Evolutionary conservation across 306 rosid species (phyloP).

Genomic region (Glycine soja): DNA sequence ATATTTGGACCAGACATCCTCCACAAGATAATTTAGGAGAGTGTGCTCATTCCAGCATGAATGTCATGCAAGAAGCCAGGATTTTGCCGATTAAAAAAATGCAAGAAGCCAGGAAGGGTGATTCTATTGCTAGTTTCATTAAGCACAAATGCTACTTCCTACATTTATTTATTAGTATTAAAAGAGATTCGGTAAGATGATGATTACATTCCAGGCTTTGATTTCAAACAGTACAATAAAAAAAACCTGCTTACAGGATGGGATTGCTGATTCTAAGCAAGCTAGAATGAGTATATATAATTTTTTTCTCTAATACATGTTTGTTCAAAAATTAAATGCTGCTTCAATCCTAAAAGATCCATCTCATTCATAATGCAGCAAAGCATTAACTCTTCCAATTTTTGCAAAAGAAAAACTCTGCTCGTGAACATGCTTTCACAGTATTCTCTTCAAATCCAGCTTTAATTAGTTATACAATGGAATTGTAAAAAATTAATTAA

Average conservation of each 20-base stretch:
- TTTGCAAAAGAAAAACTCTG: neutral
- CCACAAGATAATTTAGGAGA: neutral
- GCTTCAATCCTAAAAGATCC: conserved; percentile 7
- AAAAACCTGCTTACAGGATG: neutral
- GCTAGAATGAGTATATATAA: conserved; percentile 4
- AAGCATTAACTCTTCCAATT: conserved; percentile 23
- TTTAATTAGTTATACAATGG: neutral
- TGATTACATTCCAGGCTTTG: conserved; percentile 9
- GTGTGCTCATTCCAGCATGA: neutral
- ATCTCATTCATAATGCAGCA: conserved; percentile 8
- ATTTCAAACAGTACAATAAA: conserved; percentile 25
- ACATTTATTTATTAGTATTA: neutral
- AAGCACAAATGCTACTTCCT: neutral
- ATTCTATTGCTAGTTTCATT: conserved; percentile 15
- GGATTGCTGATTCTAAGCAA: conserved; percentile 5
- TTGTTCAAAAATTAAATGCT: neutral
- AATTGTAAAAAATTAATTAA: conserved; percentile 22
- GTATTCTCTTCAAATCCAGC: conserved; percentile 17
- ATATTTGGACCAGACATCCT: conserved; percentile 10
- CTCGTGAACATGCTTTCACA: neutral
- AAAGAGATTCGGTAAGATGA: neutral
- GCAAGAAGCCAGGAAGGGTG: neutral
- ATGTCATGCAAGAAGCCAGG: neutral
- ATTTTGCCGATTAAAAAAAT: too few relatives aligned
- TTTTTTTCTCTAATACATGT: neutral